Percentiles rank a stretch among this genome's conserved stretches.
These are phyloP conservation scores for Chytriomyces sp. DNA, from an alignment of 192 early-diverging fungal species.

Conservation along the genomic window DNA sequence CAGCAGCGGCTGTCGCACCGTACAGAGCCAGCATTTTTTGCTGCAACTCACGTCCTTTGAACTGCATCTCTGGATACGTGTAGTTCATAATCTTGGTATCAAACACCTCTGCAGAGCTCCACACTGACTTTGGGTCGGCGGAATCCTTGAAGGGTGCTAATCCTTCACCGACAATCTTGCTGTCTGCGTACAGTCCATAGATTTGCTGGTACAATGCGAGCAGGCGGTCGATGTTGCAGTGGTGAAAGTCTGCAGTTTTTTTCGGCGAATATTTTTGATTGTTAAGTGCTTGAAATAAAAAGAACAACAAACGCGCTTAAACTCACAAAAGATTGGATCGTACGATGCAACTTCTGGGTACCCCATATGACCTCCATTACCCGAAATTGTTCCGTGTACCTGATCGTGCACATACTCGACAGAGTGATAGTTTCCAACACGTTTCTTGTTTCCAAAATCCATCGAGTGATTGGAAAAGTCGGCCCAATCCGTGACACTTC, in stretches of 20 bases:
- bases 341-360: conserved; percentile 21
- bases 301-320: no score
- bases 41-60: conserved; percentile 11
- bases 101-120: background rate
- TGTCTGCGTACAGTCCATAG: background rate
- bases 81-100: background rate
- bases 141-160: conserved; percentile 6
- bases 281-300: no score
- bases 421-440: conserved; percentile 21
- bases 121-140: background rate
- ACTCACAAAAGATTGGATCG: conserved; percentile 20
- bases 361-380: conserved; percentile 22
- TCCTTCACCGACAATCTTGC: background rate
- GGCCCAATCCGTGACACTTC: conserved; percentile 14
- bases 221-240: conserved; percentile 27
- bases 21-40: background rate
- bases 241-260: conserved; percentile 15
- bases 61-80: conserved; percentile 7
- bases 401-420: conserved; percentile 26
- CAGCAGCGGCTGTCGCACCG: background rate
- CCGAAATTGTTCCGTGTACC: conserved; percentile 17
- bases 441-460: conserved; percentile 2
- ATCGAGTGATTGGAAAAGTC: conserved; percentile 23
- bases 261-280: no score
- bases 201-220: conserved; percentile 15